Evolutionary conservation across 2,329 filamentous ascomycete species (phyloP).

Genomic region (Pyricularia sp.): DNA sequence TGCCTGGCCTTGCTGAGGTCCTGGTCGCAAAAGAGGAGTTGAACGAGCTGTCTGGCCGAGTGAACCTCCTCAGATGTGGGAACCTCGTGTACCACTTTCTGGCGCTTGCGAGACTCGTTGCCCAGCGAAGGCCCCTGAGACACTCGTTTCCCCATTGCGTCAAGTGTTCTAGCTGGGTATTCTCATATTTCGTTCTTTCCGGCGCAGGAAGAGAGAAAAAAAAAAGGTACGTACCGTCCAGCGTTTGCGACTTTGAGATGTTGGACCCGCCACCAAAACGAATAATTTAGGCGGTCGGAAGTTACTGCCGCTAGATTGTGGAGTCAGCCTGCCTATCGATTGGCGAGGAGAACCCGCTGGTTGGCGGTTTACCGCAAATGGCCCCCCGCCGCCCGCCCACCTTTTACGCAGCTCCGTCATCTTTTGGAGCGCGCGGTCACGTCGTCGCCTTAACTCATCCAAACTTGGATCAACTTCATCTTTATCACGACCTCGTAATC

Average conservation of each 20-base stretch:
- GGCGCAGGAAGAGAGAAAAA: neutral
- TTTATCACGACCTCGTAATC: neutral
- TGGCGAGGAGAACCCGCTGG: neutral
- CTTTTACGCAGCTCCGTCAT: neutral
- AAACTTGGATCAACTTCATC: neutral
- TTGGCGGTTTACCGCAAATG: neutral
- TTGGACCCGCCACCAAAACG: neutral
- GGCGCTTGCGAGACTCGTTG: slow-evolving; percentile 38
- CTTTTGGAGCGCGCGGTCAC: neutral
- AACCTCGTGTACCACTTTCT: slow-evolving; percentile 45
- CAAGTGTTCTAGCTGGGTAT: too few species aligned
- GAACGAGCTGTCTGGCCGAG: slow-evolving; percentile 56
- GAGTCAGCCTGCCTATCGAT: neutral
- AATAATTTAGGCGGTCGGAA: slow-evolving; percentile 4
- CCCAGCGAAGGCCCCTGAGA: slow-evolving; percentile 26
- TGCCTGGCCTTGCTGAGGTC: slow-evolving; percentile 58
- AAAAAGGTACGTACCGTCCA: neutral
- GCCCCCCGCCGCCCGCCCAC: neutral
- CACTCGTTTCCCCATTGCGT: slow-evolving; percentile 34
- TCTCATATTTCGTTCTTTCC: neutral
- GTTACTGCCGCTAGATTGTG: slow-evolving; percentile 2
- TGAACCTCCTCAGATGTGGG: slow-evolving; percentile 53
- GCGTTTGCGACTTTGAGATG: neutral
- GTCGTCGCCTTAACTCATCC: neutral
- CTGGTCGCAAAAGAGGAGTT: slow-evolving; percentile 62